These are phyloP conservation scores for Clarkia xantiana DNA, from an alignment of 345 rosid genomes.

Conservation along the genomic window DNA sequence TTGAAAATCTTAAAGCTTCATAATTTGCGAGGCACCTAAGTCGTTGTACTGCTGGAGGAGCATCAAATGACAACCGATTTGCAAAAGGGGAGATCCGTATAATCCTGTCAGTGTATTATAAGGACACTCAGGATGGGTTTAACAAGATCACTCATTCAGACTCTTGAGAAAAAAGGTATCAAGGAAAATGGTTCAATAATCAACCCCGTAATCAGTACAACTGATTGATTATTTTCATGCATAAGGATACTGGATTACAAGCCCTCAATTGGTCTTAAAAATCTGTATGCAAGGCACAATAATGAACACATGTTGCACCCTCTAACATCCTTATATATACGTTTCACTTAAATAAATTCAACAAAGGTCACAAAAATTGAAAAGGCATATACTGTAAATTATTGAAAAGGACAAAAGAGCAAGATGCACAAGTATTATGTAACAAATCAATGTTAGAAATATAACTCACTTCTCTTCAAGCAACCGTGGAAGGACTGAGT, in stretches of 20 bases:
- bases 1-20: conserved; percentile 68
- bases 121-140: not conserved
- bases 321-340: too few species aligned
- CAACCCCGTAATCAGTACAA: too few species aligned
- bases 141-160: too few species aligned
- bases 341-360: too few species aligned
- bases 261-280: too few species aligned
- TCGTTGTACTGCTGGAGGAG: conserved; percentile 82
- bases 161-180: too few species aligned
- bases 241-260: too few species aligned
- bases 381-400: not conserved
- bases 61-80: conserved; percentile 90
- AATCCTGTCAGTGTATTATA: conserved; percentile 35
- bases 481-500: conserved; percentile 74
- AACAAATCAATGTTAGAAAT: conserved; percentile 4
- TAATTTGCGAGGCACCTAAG: conserved; percentile 93
- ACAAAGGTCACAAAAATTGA: too few species aligned
- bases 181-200: too few species aligned
- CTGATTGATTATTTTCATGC: too few species aligned
- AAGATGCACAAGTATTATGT: not conserved
- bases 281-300: too few species aligned
- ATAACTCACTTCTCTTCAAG: conserved; percentile 87
- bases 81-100: conserved; percentile 98
- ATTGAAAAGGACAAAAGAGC: not conserved
- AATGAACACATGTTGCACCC: too few species aligned